Evolutionary conservation across 2,329 filamentous ascomycete species (phyloP).

Genomic region (Cladosporium sp.): DNA sequence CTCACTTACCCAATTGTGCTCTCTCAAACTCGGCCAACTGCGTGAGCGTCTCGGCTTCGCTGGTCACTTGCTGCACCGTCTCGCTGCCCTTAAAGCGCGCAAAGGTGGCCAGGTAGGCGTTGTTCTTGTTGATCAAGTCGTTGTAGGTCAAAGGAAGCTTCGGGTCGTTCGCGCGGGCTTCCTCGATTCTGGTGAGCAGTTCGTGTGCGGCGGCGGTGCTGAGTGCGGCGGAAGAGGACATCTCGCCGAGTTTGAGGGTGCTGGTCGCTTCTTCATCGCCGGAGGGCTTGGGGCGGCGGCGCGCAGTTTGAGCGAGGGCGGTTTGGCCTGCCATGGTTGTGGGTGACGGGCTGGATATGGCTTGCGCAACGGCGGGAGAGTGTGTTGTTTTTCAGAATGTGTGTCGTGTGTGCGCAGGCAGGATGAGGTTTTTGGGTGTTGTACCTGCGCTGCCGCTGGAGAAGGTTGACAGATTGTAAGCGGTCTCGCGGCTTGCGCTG

Average conservation of each 20-base stretch:
- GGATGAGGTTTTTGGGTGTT: not conserved
- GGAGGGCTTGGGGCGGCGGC: slow-evolving; percentile 62
- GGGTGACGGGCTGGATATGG: not conserved
- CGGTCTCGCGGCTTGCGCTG: too few relatives aligned
- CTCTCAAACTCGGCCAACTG: slow-evolving; percentile 72
- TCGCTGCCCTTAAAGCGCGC: slow-evolving; percentile 93
- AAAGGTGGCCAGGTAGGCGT: slow-evolving; percentile 91
- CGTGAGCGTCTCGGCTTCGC: slow-evolving; percentile 54
- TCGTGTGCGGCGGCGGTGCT: slow-evolving; percentile 88
- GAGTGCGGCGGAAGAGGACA: slow-evolving; percentile 84
- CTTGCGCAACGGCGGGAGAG: not conserved
- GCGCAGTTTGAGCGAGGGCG: slow-evolving; percentile 32
- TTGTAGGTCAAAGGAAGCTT: slow-evolving; percentile 63
- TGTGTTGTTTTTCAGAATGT: not conserved
- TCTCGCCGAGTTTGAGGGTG: slow-evolving; percentile 83
- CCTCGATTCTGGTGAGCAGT: slow-evolving; percentile 77
- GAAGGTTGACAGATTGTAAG: too few relatives aligned
- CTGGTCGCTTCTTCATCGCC: slow-evolving; percentile 84
- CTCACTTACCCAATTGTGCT: slow-evolving; percentile 72
- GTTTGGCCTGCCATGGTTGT: slow-evolving; percentile 27
- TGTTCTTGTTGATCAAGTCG: slow-evolving; percentile 57
- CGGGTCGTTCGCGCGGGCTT: slow-evolving; percentile 58
- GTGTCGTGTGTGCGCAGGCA: not conserved
- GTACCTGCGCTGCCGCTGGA: not conserved
- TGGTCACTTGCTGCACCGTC: slow-evolving; percentile 83